A percentile compares a stretch with the other conserved stretches of the same genome.
phyloP scores from a whole-genome alignment of 768 basidiomycete genomes.

The Antrodiella citrinella region DNA sequence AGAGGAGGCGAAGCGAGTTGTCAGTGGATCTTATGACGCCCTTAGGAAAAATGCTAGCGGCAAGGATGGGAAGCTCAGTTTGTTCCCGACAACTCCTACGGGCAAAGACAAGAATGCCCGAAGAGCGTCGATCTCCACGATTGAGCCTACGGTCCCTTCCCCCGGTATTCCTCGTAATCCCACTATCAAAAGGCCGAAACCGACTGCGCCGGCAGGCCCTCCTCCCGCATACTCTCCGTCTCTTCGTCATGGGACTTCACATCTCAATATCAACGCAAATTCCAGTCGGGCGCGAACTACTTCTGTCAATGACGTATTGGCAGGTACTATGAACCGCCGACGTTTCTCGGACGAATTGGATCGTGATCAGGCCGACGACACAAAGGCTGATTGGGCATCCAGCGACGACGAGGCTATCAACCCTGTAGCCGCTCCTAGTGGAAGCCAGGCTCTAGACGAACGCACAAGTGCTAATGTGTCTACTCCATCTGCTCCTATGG shows the following conservation, averaged over 20 bases:
- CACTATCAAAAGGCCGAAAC: conserved; percentile 13
- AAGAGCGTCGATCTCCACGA: conserved; percentile 15
- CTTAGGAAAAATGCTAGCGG: conserved; percentile 37
- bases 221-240: conserved; percentile 57
- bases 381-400: conserved; percentile 57
- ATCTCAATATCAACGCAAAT: conserved; percentile 32
- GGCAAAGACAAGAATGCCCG: conserved; percentile 14
- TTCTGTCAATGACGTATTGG: conserved; percentile 56
- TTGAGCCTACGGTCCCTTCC: conserved; percentile 5
- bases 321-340: conserved; percentile 34
- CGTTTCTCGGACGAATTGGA: conserved; percentile 20
- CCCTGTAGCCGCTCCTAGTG: conserved; percentile 74
- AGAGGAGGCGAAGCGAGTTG: conserved; percentile 53
- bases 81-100: conserved; percentile 5
- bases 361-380: conserved; percentile 23
- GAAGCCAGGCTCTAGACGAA: conserved; percentile 76
- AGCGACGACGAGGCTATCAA: conserved; percentile 88
- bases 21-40: conserved; percentile 35
- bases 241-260: conserved; percentile 30
- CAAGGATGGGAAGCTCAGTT: conserved; percentile 5
- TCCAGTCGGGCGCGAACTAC: conserved; percentile 35
- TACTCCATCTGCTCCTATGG: conserved; percentile 18
- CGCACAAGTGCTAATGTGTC: conserved; percentile 58
- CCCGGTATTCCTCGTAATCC: conserved; percentile 7
- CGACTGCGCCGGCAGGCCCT: conserved; percentile 27